A percentile compares a stretch with the other conserved stretches of the same genome.
Conservation (phyloP, 352 stramenopile species). For the Aphanomyces cochlioides region DNA sequence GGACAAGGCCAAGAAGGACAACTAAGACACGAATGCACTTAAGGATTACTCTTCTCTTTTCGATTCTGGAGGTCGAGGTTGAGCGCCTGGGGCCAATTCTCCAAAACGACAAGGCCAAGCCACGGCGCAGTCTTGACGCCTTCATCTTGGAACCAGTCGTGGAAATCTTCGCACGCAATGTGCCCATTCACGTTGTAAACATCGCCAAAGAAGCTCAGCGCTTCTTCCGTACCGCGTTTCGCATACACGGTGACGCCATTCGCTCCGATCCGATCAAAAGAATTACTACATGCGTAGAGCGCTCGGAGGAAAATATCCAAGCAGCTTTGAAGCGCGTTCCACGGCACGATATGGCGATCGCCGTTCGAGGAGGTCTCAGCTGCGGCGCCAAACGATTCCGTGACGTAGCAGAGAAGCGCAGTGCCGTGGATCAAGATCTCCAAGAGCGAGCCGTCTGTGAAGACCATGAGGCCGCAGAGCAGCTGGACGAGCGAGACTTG, state of each 20-base stretch:
- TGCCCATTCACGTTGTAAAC: neutral
- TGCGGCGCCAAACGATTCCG: constrained; percentile 17
- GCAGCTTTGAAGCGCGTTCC: neutral
- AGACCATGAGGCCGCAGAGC: constrained; percentile 28
- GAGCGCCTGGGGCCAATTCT: constrained; percentile 59
- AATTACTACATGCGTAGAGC: constrained; percentile 18
- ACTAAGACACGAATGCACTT: neutral
- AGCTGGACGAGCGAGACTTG: constrained; percentile 20
- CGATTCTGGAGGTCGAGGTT: constrained; percentile 14
- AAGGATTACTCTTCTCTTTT: constrained; percentile 1
- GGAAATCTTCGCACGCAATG: constrained; percentile 62
- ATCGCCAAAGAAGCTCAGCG: constrained; percentile 16
- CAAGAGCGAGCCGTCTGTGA: constrained; percentile 21
- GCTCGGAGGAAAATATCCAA: constrained; percentile 25
- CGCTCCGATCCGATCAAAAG: constrained; percentile 1
- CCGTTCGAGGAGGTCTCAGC: neutral
- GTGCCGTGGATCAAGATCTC: constrained; percentile 26
- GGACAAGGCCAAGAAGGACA: constrained; percentile 5
- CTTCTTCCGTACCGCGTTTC: constrained; percentile 17
- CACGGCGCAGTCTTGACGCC: constrained; percentile 67
- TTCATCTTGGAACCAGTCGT: constrained; percentile 66
- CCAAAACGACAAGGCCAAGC: constrained; percentile 72
- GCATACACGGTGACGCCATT: neutral
- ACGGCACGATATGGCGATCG: constrained; percentile 9
- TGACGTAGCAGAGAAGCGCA: constrained; percentile 21